These are phyloP conservation scores for Sarocladiaceae sp. DNA, from an alignment of 2,329 filamentous ascomycete species.

Conservation along the genomic window DNA sequence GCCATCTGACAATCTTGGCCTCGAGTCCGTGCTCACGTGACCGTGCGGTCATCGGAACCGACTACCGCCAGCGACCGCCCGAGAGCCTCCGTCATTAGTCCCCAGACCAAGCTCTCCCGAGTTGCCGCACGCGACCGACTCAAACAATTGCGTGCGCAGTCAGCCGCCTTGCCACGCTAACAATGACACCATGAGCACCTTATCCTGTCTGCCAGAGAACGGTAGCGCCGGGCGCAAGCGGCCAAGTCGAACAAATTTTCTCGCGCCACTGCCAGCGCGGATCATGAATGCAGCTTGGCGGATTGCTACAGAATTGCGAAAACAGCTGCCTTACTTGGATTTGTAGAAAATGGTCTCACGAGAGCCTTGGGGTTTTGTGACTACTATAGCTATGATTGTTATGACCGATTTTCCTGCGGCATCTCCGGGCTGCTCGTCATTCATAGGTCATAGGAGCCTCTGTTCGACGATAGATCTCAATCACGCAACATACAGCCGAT, in stretches of 20 bases:
- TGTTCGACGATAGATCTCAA: background rate
- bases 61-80: background rate
- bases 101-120: background rate
- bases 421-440: no score
- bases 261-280: background rate
- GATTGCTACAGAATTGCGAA: background rate
- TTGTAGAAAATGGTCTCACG: no score
- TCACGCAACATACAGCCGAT: conserved; percentile 1
- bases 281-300: background rate
- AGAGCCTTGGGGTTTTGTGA: no score
- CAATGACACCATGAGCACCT: no score
- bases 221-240: background rate
- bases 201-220: no score
- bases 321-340: no score
- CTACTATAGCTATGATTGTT: no score
- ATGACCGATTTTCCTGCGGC: no score
- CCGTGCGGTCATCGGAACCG: conserved; percentile 2
- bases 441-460: no score
- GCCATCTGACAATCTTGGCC: no score
- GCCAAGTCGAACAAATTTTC: background rate
- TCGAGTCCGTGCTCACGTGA: no score
- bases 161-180: conserved; percentile 2
- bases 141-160: conserved; percentile 4
- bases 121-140: conserved; percentile 3
- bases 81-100: background rate